Evolutionary conservation across 2,329 filamentous ascomycete species (phyloP).

Genomic region (Ceratocystis diversiconidia): DNA sequence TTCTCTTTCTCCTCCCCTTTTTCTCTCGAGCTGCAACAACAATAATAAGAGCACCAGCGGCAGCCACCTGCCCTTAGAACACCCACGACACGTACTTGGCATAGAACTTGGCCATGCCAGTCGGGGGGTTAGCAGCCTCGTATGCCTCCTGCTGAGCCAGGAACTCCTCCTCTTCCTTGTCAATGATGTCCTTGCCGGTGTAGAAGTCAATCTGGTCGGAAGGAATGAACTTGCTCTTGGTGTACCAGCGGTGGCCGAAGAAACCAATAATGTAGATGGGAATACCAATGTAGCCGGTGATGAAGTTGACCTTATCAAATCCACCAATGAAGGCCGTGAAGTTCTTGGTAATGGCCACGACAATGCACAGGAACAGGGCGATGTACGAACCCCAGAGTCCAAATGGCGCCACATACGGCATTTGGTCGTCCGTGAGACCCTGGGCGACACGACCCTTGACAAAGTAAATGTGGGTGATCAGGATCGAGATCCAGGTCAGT

Average conservation of each 20-base stretch:
- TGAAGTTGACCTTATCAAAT: slow-evolving; percentile 48
- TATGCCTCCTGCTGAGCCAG: slow-evolving; percentile 31
- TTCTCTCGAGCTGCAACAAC: no score
- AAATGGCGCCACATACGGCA: slow-evolving; percentile 56
- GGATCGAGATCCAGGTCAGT: slow-evolving; percentile 52
- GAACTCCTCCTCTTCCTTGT: slow-evolving; percentile 58
- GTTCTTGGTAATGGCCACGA: slow-evolving; percentile 73
- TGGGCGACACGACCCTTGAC: slow-evolving; percentile 48
- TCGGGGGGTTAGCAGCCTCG: slow-evolving; percentile 19
- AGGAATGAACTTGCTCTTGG: slow-evolving; percentile 39
- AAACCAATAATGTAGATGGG: slow-evolving; percentile 58
- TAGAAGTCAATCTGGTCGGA: slow-evolving; percentile 53
- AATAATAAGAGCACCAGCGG: neutral
- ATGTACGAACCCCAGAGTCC: slow-evolving; percentile 55
- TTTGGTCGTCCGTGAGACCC: slow-evolving; percentile 36
- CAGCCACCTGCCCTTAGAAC: slow-evolving; percentile 13
- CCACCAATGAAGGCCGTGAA: slow-evolving; percentile 52
- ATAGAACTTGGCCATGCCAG: slow-evolving; percentile 17
- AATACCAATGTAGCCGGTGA: slow-evolving; percentile 65
- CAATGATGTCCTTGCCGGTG: slow-evolving; percentile 58
- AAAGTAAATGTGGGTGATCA: slow-evolving; percentile 54
- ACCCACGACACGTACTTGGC: slow-evolving; percentile 18
- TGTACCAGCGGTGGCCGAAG: slow-evolving; percentile 50
- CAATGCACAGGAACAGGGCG: slow-evolving; percentile 53
- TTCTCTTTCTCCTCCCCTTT: neutral